These are phyloP conservation scores for Tricholoma hemisulphureum DNA, from an alignment of 768 basidiomycete species.

Conservation along the genomic window DNA sequence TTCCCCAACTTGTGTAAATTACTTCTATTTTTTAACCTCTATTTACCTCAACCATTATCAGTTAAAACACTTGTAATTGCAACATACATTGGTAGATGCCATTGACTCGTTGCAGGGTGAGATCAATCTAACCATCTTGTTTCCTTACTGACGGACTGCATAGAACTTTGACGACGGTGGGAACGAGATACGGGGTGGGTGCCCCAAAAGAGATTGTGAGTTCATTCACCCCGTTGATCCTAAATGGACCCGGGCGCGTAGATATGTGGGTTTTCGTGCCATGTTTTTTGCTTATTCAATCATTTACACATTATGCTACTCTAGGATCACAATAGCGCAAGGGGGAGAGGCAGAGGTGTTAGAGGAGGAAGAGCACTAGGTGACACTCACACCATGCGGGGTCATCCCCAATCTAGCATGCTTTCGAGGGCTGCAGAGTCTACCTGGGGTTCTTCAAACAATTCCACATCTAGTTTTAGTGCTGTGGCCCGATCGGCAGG, in stretches of 20 bases:
- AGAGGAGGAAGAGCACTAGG: constrained; percentile 1
- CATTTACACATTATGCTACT: neutral
- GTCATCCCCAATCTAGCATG: neutral
- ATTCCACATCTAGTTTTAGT: neutral
- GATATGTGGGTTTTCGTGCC: constrained; percentile 1
- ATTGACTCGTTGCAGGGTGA: constrained; percentile 16
- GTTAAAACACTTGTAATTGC: too few species aligned
- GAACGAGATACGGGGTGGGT: constrained; percentile 12
- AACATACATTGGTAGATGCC: neutral
- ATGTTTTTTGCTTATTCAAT: neutral
- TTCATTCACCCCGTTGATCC: constrained; percentile 27
- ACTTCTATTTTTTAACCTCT: constrained; percentile 7
- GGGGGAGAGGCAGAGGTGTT: neutral
- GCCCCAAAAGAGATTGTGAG: constrained; percentile 14
- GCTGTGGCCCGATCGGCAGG: neutral
- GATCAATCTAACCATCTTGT: neutral
- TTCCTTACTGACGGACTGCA: neutral
- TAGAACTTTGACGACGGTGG: constrained; percentile 26
- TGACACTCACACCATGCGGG: neutral
- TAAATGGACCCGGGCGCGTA: constrained; percentile 17
- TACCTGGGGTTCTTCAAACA: neutral
- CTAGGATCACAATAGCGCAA: neutral
- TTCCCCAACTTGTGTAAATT: neutral
- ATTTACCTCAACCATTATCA: too few species aligned
- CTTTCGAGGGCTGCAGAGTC: neutral